Evolutionary conservation across 352 stramenopile genomes (phyloP), one percentile per base, ranked within the genome.

Genomic region (Globisporangium yorkense): DNA sequence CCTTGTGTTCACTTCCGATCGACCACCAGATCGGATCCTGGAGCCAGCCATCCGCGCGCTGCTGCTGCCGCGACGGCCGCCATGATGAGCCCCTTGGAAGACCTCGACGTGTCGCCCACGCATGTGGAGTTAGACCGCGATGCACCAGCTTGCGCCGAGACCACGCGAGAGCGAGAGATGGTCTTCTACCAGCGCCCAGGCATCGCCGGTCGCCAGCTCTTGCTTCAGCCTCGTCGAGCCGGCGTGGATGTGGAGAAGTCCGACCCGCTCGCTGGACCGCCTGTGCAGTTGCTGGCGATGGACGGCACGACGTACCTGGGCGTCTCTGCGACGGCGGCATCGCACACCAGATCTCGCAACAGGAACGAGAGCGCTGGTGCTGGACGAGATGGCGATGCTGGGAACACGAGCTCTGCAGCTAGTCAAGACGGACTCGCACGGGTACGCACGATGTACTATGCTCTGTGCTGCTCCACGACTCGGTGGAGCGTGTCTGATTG

Each of bases 201-300:
- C 48, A 57, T 89, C 33, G 73, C 35, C 46, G 64, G 63, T 1
- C 76, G 67, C 0, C 65, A 71, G 21, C 39, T 83, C 24, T 57
- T 56, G 16, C 52, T 62, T 43, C 41, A 56, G 10, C 43, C 47
- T 12, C 59, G 45, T 29, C 52, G 59, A 40, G 39, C 44, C 18
- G 52, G 50, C 39, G 31, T 18, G 8, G 49, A 29, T 18, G 37
- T 46, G 16, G 27, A 15, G 10, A 65, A 59, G 29, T 27, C 21
- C 16, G 52, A 56, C 12, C 3, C 39, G 31, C 13, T 39, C 24
- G 31, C 35, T 29, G 21, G 13, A 4, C 47, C 60, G 33, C 79
- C 79, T 9, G 77, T 79, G 9, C 79, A 89, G 51, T 56, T 89
- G 35, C 29, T 89, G 33, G 66, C 62, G 2, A 55, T 80, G 45